These are phyloP conservation scores for Podospora tetraspora DNA, from an alignment of 495 filamentous ascomycete genomes.

Conservation along the genomic window DNA sequence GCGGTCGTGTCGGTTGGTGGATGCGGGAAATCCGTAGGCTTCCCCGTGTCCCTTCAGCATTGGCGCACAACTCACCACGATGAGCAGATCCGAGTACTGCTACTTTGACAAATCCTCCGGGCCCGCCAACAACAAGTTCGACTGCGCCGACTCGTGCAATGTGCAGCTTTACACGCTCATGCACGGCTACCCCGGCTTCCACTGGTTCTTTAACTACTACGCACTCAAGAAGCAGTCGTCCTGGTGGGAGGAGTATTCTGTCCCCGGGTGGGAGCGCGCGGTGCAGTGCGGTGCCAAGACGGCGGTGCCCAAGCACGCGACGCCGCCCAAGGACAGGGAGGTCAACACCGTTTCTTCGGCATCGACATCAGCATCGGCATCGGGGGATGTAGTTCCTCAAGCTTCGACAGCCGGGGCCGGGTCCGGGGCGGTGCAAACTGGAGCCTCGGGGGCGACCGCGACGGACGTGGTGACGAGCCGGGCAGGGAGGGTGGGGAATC, in stretches of 20 bases:
- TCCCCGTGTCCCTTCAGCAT: not conserved
- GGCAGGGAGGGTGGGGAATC: not conserved
- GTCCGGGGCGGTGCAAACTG: no score
- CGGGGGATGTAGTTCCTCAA: not conserved
- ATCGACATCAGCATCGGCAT: not conserved
- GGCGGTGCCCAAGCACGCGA: not conserved
- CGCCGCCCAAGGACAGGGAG: not conserved
- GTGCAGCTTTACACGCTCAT: not conserved
- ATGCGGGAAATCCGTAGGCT: not conserved
- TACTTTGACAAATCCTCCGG: not conserved
- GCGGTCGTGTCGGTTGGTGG: not conserved
- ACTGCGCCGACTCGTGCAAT: conserved; percentile 1
- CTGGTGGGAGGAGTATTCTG: conserved; percentile 2
- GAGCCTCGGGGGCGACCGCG: not conserved
- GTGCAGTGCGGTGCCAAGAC: not conserved
- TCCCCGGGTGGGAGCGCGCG: conserved; percentile 1
- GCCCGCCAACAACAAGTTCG: not conserved
- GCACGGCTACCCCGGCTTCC: conserved; percentile 1
- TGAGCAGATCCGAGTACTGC: not conserved
- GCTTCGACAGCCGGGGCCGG: not conserved
- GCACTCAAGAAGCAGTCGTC: not conserved
- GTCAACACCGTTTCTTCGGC: not conserved
- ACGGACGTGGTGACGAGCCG: not conserved
- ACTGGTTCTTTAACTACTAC: not conserved
- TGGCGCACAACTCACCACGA: not conserved